A percentile compares a stretch with the other conserved stretches of the same genome.
Evolutionary conservation across 495 filamentous ascomycete genomes (phyloP).

Genomic region (Penicillium macrosclerotiorum): DNA sequence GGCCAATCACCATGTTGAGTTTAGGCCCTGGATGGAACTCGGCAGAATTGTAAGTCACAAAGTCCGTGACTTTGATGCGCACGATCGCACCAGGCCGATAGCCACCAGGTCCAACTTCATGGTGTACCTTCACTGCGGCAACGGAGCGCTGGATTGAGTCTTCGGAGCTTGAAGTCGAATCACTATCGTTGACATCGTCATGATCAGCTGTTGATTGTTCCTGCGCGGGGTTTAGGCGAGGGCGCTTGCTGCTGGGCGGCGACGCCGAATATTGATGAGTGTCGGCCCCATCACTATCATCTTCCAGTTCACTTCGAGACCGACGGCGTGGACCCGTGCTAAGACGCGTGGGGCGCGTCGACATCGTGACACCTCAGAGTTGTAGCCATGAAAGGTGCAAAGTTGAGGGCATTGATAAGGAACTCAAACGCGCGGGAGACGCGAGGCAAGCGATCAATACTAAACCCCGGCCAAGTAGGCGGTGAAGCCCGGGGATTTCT

Average conservation of each 20-base stretch:
- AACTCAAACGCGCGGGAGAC: slow-evolving; percentile 17
- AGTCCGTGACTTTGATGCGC: slow-evolving; percentile 81
- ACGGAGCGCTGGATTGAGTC: not conserved
- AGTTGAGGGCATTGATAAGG: slow-evolving; percentile 10
- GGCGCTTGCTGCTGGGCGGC: slow-evolving; percentile 33
- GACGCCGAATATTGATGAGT: slow-evolving; percentile 17
- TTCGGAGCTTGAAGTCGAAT: not conserved
- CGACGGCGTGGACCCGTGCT: slow-evolving; percentile 31
- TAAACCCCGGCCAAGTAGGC: slow-evolving; percentile 20
- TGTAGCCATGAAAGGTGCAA: slow-evolving; percentile 1
- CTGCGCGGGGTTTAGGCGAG: slow-evolving; percentile 22
- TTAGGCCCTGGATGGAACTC: slow-evolving; percentile 89
- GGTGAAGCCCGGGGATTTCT: slow-evolving; percentile 19
- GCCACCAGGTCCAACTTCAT: slow-evolving; percentile 18
- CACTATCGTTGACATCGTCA: slow-evolving; percentile 12
- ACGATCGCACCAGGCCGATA: slow-evolving; percentile 86
- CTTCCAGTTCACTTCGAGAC: slow-evolving; percentile 24
- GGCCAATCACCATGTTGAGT: slow-evolving; percentile 98
- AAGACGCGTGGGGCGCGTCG: slow-evolving; percentile 17
- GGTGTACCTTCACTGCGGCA: slow-evolving; percentile 2
- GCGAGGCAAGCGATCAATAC: slow-evolving; percentile 23
- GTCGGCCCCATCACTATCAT: slow-evolving; percentile 21
- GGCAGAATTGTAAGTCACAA: slow-evolving; percentile 90
- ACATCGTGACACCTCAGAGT: slow-evolving; percentile 22
- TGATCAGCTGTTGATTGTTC: slow-evolving; percentile 8